These are phyloP conservation scores for Hanseniaspora gamundiae DNA, from an alignment of 1,139 yeast species.

Conservation along the genomic window DNA sequence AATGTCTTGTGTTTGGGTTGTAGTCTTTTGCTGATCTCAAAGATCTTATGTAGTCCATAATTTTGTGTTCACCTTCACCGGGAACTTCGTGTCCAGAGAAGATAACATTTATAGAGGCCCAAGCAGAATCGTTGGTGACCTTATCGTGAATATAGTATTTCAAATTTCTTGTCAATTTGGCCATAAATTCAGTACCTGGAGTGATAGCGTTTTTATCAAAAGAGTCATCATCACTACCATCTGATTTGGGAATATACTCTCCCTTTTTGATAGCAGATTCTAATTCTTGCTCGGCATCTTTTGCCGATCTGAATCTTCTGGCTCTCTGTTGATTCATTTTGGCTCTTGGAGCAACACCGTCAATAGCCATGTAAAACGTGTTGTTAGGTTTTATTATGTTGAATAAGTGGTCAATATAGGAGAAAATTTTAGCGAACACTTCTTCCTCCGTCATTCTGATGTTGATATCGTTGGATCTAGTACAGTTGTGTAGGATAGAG, in stretches of 20 bases:
- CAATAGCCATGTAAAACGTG: constrained; percentile 92
- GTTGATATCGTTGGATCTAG: constrained; percentile 64
- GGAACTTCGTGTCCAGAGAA: constrained; percentile 98
- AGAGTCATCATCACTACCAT: constrained; percentile 43
- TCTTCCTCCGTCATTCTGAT: constrained; percentile 73
- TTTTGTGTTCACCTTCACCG: constrained; percentile 98
- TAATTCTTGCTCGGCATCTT: constrained; percentile 75
- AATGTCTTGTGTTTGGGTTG: constrained; percentile 81
- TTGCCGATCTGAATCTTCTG: constrained; percentile 89
- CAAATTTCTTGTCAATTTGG: constrained; percentile 68
- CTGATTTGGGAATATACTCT: constrained; percentile 29
- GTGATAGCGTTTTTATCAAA: constrained; percentile 94
- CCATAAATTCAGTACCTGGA: constrained; percentile 98
- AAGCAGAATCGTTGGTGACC: constrained; percentile 77
- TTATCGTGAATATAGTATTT: constrained; percentile 88
- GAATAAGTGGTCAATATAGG: constrained; percentile 88
- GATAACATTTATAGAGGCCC: constrained; percentile 77
- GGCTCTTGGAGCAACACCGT: constrained; percentile 99
- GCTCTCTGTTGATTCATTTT: constrained; percentile 99
- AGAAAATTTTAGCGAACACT: constrained; percentile 85
- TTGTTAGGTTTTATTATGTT: constrained; percentile 77
- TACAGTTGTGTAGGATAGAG: constrained; percentile 88
- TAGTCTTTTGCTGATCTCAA: constrained; percentile 65
- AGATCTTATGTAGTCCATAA: constrained; percentile 85
- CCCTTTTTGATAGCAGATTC: constrained; percentile 36